A percentile compares a stretch with the other conserved stretches of the same genome.
phyloP scores from a whole-genome alignment of 2,329 filamentous ascomycete genomes.

The Nectriaceae sp. region DNA sequence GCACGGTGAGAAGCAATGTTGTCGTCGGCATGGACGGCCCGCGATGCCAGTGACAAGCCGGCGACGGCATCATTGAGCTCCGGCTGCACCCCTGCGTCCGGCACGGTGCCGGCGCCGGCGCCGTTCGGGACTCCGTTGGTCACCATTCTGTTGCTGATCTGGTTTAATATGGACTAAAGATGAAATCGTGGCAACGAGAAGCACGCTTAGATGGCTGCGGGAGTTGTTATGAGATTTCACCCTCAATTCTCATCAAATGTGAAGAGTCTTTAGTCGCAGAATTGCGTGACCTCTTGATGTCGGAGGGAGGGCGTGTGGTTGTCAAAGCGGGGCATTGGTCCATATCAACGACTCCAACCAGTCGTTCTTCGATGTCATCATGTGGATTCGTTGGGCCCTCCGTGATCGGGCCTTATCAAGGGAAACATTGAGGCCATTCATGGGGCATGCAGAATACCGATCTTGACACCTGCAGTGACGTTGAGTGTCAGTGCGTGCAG shows the following conservation, averaged over 20 bases:
- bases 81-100: slow-evolving; percentile 8
- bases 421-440: too few species aligned
- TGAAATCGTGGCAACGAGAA: too few species aligned
- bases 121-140: slow-evolving; percentile 18
- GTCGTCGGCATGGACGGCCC: slow-evolving; percentile 82
- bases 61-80: slow-evolving; percentile 17
- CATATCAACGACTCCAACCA: not conserved
- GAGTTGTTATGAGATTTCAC: too few species aligned
- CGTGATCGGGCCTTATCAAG: not conserved
- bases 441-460: too few species aligned
- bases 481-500: not conserved
- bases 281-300: not conserved
- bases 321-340: not conserved
- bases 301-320: not conserved
- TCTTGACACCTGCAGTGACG: not conserved
- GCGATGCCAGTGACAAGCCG: slow-evolving; percentile 60
- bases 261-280: too few species aligned
- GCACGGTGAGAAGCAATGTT: slow-evolving; percentile 72
- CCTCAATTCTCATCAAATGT: too few species aligned
- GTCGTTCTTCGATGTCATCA: not conserved
- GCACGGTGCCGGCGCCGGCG: slow-evolving; percentile 3
- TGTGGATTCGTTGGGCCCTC: not conserved
- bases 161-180: too few species aligned
- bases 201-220: too few species aligned
- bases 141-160: too few species aligned